phyloP scores from a whole-genome alignment of 2,329 filamentous ascomycete species.

The Colletotrichum sidae region DNA sequence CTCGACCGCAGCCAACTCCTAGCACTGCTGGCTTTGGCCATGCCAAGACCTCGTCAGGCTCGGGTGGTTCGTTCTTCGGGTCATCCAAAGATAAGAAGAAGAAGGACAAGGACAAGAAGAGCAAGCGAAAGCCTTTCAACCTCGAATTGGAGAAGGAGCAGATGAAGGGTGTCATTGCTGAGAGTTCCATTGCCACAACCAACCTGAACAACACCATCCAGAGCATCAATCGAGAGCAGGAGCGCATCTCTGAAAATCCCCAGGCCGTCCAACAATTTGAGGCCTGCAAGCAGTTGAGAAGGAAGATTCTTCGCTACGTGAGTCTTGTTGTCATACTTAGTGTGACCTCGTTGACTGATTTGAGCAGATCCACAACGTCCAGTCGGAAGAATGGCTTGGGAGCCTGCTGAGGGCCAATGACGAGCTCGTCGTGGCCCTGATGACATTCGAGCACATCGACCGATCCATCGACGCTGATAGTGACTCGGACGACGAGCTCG shows the following conservation, averaged over 20 bases:
- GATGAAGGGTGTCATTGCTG: slow-evolving; percentile 90
- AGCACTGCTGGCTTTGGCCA: slow-evolving; percentile 39
- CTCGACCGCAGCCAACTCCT: slow-evolving; percentile 45
- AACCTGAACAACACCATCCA: slow-evolving; percentile 90
- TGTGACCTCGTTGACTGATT: not conserved
- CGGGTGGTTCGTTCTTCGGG: slow-evolving; percentile 54
- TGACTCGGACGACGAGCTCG: slow-evolving; percentile 75
- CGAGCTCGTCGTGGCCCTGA: slow-evolving; percentile 91
- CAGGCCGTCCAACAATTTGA: slow-evolving; percentile 84
- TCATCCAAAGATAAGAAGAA: slow-evolving; percentile 62
- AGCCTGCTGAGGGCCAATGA: slow-evolving; percentile 94
- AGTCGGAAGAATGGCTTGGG: slow-evolving; percentile 91
- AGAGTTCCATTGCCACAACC: slow-evolving; percentile 89
- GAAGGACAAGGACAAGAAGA: slow-evolving; percentile 63
- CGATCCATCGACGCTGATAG: slow-evolving; percentile 82
- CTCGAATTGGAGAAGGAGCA: slow-evolving; percentile 88
- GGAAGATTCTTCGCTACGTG: slow-evolving; percentile 87
- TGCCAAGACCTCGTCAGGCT: slow-evolving; percentile 53
- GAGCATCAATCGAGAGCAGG: slow-evolving; percentile 88
- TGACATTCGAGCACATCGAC: slow-evolving; percentile 95
- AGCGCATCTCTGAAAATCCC: slow-evolving; percentile 87
- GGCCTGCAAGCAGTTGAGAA: slow-evolving; percentile 84
- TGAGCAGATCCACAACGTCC: slow-evolving; percentile 83
- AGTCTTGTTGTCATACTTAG: slow-evolving; percentile 41
- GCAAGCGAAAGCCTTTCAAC: slow-evolving; percentile 77